Evolutionary conservation across 768 basidiomycete genomes (phyloP).

Genomic region (Hortiboletus campestris): DNA sequence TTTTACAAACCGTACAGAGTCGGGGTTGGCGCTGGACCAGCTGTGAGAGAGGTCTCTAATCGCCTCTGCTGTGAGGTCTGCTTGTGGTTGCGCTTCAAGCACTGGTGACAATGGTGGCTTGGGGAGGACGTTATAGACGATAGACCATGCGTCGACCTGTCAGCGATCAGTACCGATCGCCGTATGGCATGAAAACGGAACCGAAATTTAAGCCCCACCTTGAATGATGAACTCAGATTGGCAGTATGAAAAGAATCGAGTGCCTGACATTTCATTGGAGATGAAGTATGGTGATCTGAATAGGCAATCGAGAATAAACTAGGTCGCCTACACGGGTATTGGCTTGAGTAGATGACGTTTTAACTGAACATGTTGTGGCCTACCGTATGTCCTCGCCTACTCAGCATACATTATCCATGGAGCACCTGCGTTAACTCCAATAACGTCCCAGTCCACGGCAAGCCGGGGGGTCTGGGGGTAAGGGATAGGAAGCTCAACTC

Average conservation of each 20-base stretch:
- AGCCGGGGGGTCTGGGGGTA: not conserved
- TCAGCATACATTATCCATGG: not conserved
- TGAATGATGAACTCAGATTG: no score
- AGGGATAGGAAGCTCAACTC: not conserved
- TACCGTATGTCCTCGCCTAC: constrained; percentile 8
- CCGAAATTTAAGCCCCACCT: not conserved
- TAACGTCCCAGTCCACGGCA: constrained; percentile 1
- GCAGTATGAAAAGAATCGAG: not conserved
- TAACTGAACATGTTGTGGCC: not conserved
- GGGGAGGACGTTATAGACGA: constrained; percentile 34
- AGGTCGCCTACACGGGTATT: constrained; percentile 2
- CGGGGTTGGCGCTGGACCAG: constrained; percentile 51
- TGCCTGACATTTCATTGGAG: not conserved
- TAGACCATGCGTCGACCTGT: constrained; percentile 68
- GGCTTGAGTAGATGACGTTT: not conserved
- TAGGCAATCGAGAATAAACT: not conserved
- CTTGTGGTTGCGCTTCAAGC: not conserved
- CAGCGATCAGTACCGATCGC: no score
- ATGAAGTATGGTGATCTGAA: not conserved
- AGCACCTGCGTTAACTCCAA: not conserved
- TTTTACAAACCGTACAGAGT: constrained; percentile 54
- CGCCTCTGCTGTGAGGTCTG: constrained; percentile 26
- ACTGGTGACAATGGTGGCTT: not conserved
- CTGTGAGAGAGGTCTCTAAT: constrained; percentile 53
- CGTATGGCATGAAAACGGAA: not conserved